These are phyloP conservation scores for Penstemon davidsonii DNA, from an alignment of 257 asterid species.

Conservation along the genomic window DNA sequence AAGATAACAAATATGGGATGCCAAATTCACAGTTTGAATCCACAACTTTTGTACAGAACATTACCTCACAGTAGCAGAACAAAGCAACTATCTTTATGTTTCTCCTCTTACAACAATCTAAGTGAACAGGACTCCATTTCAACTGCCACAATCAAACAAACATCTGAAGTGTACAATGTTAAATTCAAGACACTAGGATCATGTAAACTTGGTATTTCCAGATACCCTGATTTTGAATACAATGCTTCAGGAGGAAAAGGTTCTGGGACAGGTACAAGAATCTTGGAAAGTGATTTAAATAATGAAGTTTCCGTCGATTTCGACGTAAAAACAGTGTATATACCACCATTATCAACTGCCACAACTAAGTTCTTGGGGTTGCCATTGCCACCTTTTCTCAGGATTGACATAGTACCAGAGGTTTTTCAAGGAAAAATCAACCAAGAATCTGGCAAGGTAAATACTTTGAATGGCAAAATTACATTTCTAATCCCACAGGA, in stretches of 20 bases:
- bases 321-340: constrained; percentile 48
- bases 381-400: constrained; percentile 81
- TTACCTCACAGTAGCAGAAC: constrained; percentile 21
- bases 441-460: constrained; percentile 73
- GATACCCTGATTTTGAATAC: constrained; percentile 77
- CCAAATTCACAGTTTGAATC: constrained; percentile 40
- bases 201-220: constrained; percentile 82
- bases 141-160: constrained; percentile 30
- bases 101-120: constrained; percentile 27
- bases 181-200: constrained; percentile 60
- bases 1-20: constrained; percentile 40
- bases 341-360: constrained; percentile 70
- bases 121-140: constrained; percentile 28
- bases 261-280: constrained; percentile 44
- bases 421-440: constrained; percentile 58
- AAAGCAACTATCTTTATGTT: constrained; percentile 28
- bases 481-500: no score
- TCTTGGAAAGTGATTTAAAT: neutral
- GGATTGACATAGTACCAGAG: constrained; percentile 65
- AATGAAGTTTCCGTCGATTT: constrained; percentile 49
- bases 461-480: neutral
- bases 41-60: constrained; percentile 37
- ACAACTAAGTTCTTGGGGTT: constrained; percentile 83
- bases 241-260: constrained; percentile 81
- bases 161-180: constrained; percentile 38